Evolutionary conservation across 495 filamentous ascomycete species (phyloP).

Genomic region (Glarea lozoyensis): DNA sequence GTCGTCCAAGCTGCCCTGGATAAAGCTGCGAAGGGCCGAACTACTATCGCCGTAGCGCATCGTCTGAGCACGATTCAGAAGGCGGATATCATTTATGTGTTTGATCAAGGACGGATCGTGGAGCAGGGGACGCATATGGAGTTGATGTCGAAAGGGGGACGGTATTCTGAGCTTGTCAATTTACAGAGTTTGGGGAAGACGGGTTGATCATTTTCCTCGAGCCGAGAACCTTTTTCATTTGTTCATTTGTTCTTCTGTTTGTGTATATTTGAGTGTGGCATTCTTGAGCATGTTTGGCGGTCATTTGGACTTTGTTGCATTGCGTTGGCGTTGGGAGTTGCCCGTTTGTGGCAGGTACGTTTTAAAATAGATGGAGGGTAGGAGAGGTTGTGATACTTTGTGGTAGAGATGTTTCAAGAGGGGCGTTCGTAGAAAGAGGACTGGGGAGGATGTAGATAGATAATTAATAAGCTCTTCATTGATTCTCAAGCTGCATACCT

Average conservation of each 20-base stretch:
- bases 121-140: conserved; percentile 66
- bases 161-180: conserved; percentile 70
- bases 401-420: too few species aligned
- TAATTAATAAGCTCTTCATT: too few species aligned
- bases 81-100: conserved; percentile 76
- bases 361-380: too few species aligned
- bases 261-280: not conserved
- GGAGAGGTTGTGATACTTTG: too few species aligned
- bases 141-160: conserved; percentile 54
- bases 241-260: not conserved
- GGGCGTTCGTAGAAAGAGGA: too few species aligned
- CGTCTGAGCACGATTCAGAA: conserved; percentile 73
- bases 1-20: conserved; percentile 76
- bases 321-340: too few species aligned
- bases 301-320: not conserved
- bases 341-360: too few species aligned
- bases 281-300: not conserved
- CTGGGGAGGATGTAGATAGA: too few species aligned
- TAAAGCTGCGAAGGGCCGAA: conserved; percentile 62
- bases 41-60: conserved; percentile 74
- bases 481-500: too few species aligned
- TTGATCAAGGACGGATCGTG: conserved; percentile 65
- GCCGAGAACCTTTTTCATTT: not conserved
- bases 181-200: conserved; percentile 67
- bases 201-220: not conserved